Evolutionary conservation across 1,139 yeast species (phyloP), one percentile per base, ranked within the genome.

Genomic region (Pichia sp.): DNA sequence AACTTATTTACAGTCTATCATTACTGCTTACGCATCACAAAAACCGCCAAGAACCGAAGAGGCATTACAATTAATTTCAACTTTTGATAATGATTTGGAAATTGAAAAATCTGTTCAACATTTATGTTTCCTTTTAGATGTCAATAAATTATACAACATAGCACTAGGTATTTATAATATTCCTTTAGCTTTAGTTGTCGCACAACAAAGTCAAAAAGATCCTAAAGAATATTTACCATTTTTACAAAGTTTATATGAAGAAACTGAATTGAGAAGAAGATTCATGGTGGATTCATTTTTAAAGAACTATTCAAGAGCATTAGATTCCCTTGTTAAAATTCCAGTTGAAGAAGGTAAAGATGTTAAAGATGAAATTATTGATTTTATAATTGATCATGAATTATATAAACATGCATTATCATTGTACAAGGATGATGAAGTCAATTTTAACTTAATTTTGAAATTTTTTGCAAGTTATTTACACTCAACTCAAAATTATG

Each of bases 171-270:
- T 87, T 38, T 95, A 95, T 64, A 87, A 93, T 67, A 83, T 95
- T 43, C 83, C 83, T 55, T 72, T 91, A 59, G 81, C 99, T 0
- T 74, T 95, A 54, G 76, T 80, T 14, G 83, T 95, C 58, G 99
- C 99, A 0, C 98, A 95, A 67, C 93, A 90, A 65, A 90, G 97
- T 0, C 98, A 93, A 68, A 90, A 86, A 76, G 99, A 95, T 71
- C 99, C 99, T 30, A 89, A 91, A 64, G 99, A 95, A 67, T 95
- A 93, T 63, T 72, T 95, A 51, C 97, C 99, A 49, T 95, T 93
- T 68, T 74, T 95, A 60, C 96, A 90, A 63, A 78, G 81, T 51
- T 73, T 95, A 53, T 87, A 88, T 60, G 79, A 79, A 39, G 87
- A 85, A 66, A 73, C 79, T 0, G 83, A 80, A 22, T 69, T 81